phyloP scores from a whole-genome alignment of 1,139 yeast species.

The Saccharomyces pastorianus region DNA sequence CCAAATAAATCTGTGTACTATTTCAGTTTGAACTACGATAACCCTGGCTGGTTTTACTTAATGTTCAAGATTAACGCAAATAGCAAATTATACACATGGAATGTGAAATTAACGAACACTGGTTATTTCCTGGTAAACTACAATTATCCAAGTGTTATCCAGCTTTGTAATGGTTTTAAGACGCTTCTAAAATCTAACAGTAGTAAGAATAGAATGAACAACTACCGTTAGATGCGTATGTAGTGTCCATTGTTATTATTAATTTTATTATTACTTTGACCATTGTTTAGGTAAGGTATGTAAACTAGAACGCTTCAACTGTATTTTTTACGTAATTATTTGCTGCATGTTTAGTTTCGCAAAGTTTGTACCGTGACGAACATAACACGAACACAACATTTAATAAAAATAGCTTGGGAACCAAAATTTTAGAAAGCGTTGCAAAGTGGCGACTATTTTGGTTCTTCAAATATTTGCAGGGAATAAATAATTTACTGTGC shows the following conservation, averaged over 20 bases:
- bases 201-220: slow-evolving; percentile 9
- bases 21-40: slow-evolving; percentile 82
- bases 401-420: neutral
- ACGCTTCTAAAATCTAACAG: slow-evolving; percentile 35
- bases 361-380: neutral
- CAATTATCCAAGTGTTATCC: slow-evolving; percentile 77
- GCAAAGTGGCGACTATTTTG: neutral
- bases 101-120: slow-evolving; percentile 77
- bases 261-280: neutral
- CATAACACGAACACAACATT: neutral
- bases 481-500: too few species aligned
- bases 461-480: neutral
- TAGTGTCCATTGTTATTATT: neutral
- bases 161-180: slow-evolving; percentile 92
- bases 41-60: slow-evolving; percentile 85
- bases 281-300: neutral
- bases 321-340: neutral
- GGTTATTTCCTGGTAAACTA: slow-evolving; percentile 77
- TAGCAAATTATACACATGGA: slow-evolving; percentile 77
- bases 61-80: slow-evolving; percentile 72
- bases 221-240: neutral
- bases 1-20: slow-evolving; percentile 87
- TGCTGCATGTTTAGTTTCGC: neutral
- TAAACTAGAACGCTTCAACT: neutral
- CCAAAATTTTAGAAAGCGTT: neutral